These are phyloP conservation scores for Monosporascus cannonballus DNA, from an alignment of 2,329 filamentous ascomycete genomes.

Conservation along the genomic window DNA sequence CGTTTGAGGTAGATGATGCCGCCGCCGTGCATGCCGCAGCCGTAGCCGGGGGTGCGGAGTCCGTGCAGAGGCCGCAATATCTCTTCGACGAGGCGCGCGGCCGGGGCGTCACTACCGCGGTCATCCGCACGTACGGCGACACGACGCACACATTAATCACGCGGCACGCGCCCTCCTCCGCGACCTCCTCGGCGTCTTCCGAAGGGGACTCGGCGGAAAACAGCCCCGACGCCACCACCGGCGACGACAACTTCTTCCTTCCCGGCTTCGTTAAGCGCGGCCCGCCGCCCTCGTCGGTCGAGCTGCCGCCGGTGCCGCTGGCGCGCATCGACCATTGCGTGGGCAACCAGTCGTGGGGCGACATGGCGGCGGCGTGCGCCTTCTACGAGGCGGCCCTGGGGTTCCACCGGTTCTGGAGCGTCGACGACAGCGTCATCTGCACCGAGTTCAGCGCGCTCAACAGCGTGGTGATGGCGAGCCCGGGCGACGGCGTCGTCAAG, in stretches of 20 bases:
- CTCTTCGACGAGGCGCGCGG: constrained; percentile 55
- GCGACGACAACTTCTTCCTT: constrained; percentile 49
- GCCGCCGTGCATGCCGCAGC: constrained; percentile 72
- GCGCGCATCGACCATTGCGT: constrained; percentile 91
- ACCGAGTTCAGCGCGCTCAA: constrained; percentile 87
- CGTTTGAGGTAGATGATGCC: constrained; percentile 90
- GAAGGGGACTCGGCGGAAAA: neutral
- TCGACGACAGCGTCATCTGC: constrained; percentile 88
- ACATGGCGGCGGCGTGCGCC: constrained; percentile 63
- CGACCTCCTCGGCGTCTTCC: constrained; percentile 11
- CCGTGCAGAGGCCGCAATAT: constrained; percentile 55
- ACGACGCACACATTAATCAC: constrained; percentile 90
- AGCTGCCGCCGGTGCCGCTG: constrained; percentile 60
- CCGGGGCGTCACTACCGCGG: constrained; percentile 60
- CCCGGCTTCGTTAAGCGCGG: constrained; percentile 67
- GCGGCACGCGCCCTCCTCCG: constrained; percentile 61
- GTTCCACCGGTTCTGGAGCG: constrained; percentile 96
- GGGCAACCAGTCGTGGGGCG: constrained; percentile 92
- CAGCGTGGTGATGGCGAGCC: constrained; percentile 83
- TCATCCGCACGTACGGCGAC: constrained; percentile 88
- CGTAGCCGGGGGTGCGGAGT: constrained; percentile 54
- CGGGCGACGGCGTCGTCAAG: constrained; percentile 74
- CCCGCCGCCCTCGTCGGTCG: constrained; percentile 28
- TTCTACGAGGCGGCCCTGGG: constrained; percentile 84
- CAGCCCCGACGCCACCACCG: neutral